Conservation (phyloP, 2,329 filamentous ascomycete species). For the Peltaster fructicola region DNA sequence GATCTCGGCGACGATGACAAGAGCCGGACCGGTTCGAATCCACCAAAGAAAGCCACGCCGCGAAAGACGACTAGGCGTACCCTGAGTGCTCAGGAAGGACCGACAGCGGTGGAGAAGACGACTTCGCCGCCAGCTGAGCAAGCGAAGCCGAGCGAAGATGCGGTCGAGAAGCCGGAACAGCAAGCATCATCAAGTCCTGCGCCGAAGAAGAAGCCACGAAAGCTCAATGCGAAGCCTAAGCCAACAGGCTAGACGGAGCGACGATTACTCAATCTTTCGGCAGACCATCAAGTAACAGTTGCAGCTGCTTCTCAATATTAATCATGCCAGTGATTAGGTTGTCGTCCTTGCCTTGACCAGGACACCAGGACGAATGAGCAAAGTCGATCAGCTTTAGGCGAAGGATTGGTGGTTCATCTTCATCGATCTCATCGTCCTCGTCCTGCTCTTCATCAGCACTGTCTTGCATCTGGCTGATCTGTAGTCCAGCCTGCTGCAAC, state of each 20-base stretch:
- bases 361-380: conserved; percentile 74
- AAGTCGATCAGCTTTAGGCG: conserved; percentile 88
- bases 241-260: no score
- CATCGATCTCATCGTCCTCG: conserved; percentile 37
- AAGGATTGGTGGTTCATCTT: conserved; percentile 46
- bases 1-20: conserved; percentile 5
- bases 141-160: conserved; percentile 2
- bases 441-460: conserved; percentile 31
- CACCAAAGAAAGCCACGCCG: conserved; percentile 4
- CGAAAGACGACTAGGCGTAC: conserved; percentile 4
- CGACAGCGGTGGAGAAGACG: conserved; percentile 6
- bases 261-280: no score
- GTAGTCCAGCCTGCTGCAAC: no score
- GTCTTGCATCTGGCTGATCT: no score
- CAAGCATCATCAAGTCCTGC: no score
- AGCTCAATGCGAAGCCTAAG: no score
- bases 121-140: conserved; percentile 3
- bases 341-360: conserved; percentile 69
- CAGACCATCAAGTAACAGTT: conserved; percentile 11
- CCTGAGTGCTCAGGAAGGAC: no score
- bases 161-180: no score
- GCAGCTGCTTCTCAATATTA: conserved; percentile 17
- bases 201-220: no score
- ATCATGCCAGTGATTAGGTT: conserved; percentile 61
- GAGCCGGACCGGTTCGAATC: conserved; percentile 4